These are phyloP conservation scores for Penicillium desertorum DNA, from an alignment of 495 filamentous ascomycete species.

Conservation along the genomic window DNA sequence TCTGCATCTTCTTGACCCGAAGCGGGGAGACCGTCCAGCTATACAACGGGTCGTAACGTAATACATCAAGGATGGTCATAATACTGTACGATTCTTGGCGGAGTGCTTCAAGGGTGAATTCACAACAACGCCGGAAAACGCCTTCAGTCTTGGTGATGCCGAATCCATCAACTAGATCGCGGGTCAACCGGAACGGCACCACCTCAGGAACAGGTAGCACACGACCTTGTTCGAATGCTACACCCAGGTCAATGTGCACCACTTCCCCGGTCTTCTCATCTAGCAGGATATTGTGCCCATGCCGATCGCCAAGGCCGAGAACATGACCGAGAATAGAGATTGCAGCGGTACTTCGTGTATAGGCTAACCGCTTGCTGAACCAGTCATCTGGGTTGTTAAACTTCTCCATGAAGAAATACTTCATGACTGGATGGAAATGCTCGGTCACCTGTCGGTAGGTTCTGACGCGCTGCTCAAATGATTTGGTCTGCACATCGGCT, in stretches of 20 bases:
- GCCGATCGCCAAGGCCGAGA: slow-evolving; percentile 90
- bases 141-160: slow-evolving; percentile 94
- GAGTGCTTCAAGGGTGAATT: slow-evolving; percentile 92
- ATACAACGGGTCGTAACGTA: slow-evolving; percentile 95
- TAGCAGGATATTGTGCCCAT: slow-evolving; percentile 94
- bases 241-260: slow-evolving; percentile 93
- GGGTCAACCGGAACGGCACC: slow-evolving; percentile 91
- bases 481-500: slow-evolving; percentile 62
- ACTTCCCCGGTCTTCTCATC: slow-evolving; percentile 90
- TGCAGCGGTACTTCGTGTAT: slow-evolving; percentile 88
- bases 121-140: slow-evolving; percentile 93
- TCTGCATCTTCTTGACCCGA: slow-evolving; percentile 74
- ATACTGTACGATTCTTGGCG: slow-evolving; percentile 91
- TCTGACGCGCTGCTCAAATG: slow-evolving; percentile 66
- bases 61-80: slow-evolving; percentile 93
- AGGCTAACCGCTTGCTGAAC: slow-evolving; percentile 83
- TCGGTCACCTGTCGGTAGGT: slow-evolving; percentile 72
- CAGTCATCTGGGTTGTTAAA: slow-evolving; percentile 95
- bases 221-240: slow-evolving; percentile 94
- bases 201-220: slow-evolving; percentile 91
- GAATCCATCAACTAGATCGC: slow-evolving; percentile 96
- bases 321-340: slow-evolving; percentile 94
- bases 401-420: slow-evolving; percentile 94
- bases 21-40: slow-evolving; percentile 93
- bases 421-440: slow-evolving; percentile 88